Evolutionary conservation across 257 asterid genomes (phyloP).

Genomic region (Rubia yunnanensis): DNA sequence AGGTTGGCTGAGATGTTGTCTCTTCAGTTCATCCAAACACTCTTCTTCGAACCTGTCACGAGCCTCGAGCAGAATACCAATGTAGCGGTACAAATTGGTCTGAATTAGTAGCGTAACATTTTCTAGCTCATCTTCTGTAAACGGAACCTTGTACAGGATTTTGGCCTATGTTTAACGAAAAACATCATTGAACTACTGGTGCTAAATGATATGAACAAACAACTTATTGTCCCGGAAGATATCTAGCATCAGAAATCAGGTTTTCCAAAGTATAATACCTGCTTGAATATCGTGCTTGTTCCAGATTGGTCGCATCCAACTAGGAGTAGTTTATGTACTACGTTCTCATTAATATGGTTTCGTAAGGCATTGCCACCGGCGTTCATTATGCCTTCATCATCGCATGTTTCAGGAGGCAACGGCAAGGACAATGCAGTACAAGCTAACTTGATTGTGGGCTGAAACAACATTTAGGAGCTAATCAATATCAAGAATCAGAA

Average conservation of each 20-base stretch:
- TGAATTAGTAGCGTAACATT: slow-evolving; percentile 59
- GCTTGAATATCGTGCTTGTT: slow-evolving; percentile 80
- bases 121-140: slow-evolving; percentile 74
- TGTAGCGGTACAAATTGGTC: slow-evolving; percentile 58
- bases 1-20: slow-evolving; percentile 38
- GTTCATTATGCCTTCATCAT: slow-evolving; percentile 25
- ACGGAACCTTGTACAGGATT: slow-evolving; percentile 55
- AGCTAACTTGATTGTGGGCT: slow-evolving; percentile 51
- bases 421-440: slow-evolving; percentile 74
- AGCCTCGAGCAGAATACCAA: slow-evolving; percentile 69
- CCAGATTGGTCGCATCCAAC: slow-evolving; percentile 85
- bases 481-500: background rate
- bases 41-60: slow-evolving; percentile 67
- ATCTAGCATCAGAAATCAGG: background rate
- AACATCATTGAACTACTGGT: background rate
- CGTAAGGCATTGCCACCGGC: too few species aligned
- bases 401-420: slow-evolving; percentile 39
- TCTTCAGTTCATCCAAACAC: slow-evolving; percentile 33
- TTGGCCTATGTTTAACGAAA: slow-evolving; percentile 49
- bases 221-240: background rate
- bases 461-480: slow-evolving; percentile 12
- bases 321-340: slow-evolving; percentile 47
- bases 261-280: slow-evolving; percentile 35
- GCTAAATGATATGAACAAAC: too few species aligned
- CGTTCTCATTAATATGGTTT: slow-evolving; percentile 21